phyloP scores from a whole-genome alignment of 305 asterid genomes.

The Ilex paraguariensis region DNA sequence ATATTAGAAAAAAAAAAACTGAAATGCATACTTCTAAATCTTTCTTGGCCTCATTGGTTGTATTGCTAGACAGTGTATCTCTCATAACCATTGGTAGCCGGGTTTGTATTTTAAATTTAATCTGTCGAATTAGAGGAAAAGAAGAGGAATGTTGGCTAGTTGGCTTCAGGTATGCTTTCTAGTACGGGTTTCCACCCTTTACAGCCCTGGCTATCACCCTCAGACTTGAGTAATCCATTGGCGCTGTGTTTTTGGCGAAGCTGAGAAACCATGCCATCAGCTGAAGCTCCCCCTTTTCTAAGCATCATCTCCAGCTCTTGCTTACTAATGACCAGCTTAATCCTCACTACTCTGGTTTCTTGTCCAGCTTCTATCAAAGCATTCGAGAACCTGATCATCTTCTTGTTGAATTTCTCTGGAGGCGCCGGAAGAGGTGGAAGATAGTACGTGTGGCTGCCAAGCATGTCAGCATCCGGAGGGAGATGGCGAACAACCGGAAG shows the following conservation, averaged over 20 bases:
- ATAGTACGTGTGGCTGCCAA: slow-evolving; percentile 46
- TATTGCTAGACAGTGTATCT: slow-evolving; percentile 10
- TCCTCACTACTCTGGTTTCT: slow-evolving; percentile 21
- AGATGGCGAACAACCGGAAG: slow-evolving; percentile 42
- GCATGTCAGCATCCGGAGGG: slow-evolving; percentile 43
- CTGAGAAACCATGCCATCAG: slow-evolving; percentile 5
- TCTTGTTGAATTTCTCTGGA: slow-evolving; percentile 3
- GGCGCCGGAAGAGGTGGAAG: slow-evolving; percentile 47
- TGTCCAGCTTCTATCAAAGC: slow-evolving; percentile 13
- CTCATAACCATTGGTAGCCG: slow-evolving; percentile 2
- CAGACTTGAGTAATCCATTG: slow-evolving; percentile 7
- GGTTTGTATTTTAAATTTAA: background rate
- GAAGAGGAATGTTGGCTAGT: slow-evolving; percentile 12
- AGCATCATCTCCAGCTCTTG: slow-evolving; percentile 12
- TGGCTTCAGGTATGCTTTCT: slow-evolving; percentile 30
- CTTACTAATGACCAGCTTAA: slow-evolving; percentile 15
- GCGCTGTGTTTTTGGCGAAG: slow-evolving; percentile 4
- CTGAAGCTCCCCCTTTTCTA: slow-evolving; percentile 15
- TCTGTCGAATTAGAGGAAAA: background rate
- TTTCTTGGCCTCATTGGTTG: background rate
- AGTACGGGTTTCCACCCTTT: slow-evolving; percentile 27
- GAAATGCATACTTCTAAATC: slow-evolving; percentile 7
- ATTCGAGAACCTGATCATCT: slow-evolving; percentile 14
- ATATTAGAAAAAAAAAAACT: slow-evolving; percentile 2
- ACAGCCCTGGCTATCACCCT: slow-evolving; percentile 8